Evolutionary conservation across 2,329 filamentous ascomycete genomes (phyloP).

Genomic region (Ceratocystis diversiconidia): DNA sequence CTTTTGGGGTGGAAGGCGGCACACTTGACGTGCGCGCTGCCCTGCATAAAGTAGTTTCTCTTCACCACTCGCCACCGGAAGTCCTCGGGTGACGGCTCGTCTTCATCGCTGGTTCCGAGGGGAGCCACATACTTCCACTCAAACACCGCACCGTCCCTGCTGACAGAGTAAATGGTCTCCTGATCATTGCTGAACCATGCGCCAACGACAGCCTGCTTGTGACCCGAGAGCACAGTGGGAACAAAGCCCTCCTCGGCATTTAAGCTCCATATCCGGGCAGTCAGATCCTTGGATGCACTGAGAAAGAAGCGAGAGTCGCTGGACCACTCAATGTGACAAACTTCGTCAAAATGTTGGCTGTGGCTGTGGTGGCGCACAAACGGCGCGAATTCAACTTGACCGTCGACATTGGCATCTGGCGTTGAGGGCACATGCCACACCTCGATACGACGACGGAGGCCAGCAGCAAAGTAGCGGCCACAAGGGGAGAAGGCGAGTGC

Average conservation of each 20-base stretch:
- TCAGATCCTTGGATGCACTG: constrained; percentile 81
- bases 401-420: constrained; percentile 62
- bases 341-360: constrained; percentile 74
- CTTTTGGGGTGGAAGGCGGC: constrained; percentile 78
- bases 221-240: constrained; percentile 78
- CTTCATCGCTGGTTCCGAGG: constrained; percentile 36
- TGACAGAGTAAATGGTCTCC: constrained; percentile 90
- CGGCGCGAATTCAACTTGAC: constrained; percentile 84
- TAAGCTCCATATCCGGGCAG: constrained; percentile 87
- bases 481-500: constrained; percentile 83
- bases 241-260: constrained; percentile 75
- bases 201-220: constrained; percentile 78
- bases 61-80: constrained; percentile 85
- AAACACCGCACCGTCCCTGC: constrained; percentile 93
- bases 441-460: constrained; percentile 73
- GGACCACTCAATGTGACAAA: constrained; percentile 86
- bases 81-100: constrained; percentile 31
- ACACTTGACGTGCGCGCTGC: constrained; percentile 72
- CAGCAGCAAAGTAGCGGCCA: constrained; percentile 80
- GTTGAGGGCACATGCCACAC: constrained; percentile 93
- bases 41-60: constrained; percentile 87
- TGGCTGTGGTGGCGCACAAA: constrained; percentile 82
- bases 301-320: constrained; percentile 92
- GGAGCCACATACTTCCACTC: constrained; percentile 64
- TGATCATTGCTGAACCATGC: constrained; percentile 96